Evolutionary conservation across 139 green algal species (phyloP).

Genomic region (Volvox reticuliferus): DNA sequence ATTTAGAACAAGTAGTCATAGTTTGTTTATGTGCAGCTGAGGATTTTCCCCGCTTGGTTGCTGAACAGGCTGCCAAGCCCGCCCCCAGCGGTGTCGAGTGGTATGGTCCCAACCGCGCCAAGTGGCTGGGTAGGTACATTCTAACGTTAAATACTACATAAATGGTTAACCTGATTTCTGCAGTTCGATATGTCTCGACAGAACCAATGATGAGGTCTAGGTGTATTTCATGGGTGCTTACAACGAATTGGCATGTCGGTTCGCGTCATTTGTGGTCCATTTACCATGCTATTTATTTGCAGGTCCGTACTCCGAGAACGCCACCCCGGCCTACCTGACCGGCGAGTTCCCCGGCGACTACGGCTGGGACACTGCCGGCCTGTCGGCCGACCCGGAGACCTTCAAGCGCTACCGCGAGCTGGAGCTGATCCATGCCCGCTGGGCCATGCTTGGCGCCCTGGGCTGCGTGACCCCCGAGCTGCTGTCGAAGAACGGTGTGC

Average conservation of each 20-base stretch:
- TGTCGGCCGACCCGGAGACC: slow-evolving; percentile 92
- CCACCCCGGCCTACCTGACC: slow-evolving; percentile 73
- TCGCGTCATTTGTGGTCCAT: background rate
- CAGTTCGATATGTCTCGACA: too few relatives aligned
- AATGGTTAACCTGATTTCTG: too few relatives aligned
- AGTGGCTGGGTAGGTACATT: slow-evolving; percentile 35
- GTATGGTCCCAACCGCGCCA: slow-evolving; percentile 48
- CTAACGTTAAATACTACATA: background rate
- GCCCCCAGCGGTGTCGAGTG: slow-evolving; percentile 26
- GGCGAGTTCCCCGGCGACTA: slow-evolving; percentile 96
- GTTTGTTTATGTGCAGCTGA: too few relatives aligned
- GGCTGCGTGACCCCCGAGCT: slow-evolving; percentile 80
- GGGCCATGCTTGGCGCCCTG: slow-evolving; percentile 96
- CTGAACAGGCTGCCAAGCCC: slow-evolving; percentile 44
- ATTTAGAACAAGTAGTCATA: too few relatives aligned
- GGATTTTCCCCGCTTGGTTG: too few relatives aligned
- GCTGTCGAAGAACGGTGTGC: slow-evolving; percentile 62
- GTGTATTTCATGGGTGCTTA: background rate
- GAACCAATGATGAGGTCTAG: too few relatives aligned
- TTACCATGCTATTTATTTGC: background rate
- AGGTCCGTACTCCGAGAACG: slow-evolving; percentile 42
- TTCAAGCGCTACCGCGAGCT: slow-evolving; percentile 89
- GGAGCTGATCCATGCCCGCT: slow-evolving; percentile 98
- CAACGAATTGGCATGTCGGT: too few relatives aligned
- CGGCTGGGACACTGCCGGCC: slow-evolving; percentile 94